These are phyloP conservation scores for Neopestalotiopsis sp. DNA, from an alignment of 2,329 filamentous ascomycete genomes.

Conservation along the genomic window DNA sequence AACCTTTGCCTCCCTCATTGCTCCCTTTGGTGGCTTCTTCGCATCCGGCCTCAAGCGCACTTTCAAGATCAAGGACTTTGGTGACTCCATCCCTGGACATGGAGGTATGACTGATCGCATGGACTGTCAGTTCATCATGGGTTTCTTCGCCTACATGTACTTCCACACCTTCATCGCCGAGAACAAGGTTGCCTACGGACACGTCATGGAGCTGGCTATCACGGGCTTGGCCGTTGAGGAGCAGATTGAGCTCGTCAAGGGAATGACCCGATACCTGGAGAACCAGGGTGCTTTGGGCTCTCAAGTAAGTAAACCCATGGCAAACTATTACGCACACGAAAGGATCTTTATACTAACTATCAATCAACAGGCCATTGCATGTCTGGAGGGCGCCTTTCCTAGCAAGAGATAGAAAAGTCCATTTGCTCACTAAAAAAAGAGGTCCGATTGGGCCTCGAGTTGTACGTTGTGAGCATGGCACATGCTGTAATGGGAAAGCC, in stretches of 20 bases:
- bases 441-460: neutral
- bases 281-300: conserved; percentile 62
- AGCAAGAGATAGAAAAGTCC: conserved; percentile 5
- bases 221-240: conserved; percentile 87
- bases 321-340: neutral
- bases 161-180: conserved; percentile 96
- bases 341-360: neutral
- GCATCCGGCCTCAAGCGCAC: conserved; percentile 96
- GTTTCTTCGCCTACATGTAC: conserved; percentile 97
- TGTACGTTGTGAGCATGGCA: neutral
- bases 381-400: conserved; percentile 14
- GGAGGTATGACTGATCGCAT: conserved; percentile 98
- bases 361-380: conserved; percentile 14
- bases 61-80: conserved; percentile 99
- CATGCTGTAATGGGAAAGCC: conserved; percentile 1
- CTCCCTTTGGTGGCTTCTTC: conserved; percentile 98
- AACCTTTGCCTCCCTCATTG: conserved; percentile 94
- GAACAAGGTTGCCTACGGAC: conserved; percentile 83
- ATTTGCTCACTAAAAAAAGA: neutral
- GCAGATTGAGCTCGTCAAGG: conserved; percentile 80
- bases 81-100: conserved; percentile 95
- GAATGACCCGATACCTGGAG: conserved; percentile 66
- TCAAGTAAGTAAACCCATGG: conserved; percentile 39
- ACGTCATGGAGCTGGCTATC: conserved; percentile 89
- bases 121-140: conserved; percentile 99